phyloP scores from a whole-genome alignment of 163 green algal genomes.

The Volvox carteri region DNA sequence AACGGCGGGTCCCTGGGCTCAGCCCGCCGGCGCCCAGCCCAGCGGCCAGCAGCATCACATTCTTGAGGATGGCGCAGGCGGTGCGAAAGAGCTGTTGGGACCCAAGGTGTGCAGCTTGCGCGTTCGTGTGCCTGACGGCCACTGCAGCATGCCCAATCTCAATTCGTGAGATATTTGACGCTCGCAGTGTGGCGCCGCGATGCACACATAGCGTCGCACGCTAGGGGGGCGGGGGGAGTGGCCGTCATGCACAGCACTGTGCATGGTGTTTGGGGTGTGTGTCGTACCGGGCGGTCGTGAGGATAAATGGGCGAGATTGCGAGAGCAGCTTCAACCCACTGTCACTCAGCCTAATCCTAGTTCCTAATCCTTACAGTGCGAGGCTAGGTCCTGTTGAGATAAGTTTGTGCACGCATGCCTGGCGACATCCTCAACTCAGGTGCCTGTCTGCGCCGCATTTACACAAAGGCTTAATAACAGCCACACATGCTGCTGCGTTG shows the following conservation, averaged over 20 bases:
- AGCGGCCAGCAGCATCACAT: slow-evolving; percentile 12
- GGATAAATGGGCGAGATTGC: slow-evolving; percentile 8
- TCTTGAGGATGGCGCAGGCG: slow-evolving; percentile 9
- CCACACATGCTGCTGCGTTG: too few species aligned
- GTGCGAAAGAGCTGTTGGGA: slow-evolving; percentile 19
- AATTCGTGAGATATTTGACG: slow-evolving; percentile 21
- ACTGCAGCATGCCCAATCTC: slow-evolving; percentile 33
- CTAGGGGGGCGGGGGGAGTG: neutral
- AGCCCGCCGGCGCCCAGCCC: neutral
- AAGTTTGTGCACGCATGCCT: too few species aligned
- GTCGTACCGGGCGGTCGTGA: slow-evolving; percentile 33
- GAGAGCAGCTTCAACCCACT: slow-evolving; percentile 24
- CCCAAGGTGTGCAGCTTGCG: slow-evolving; percentile 26
- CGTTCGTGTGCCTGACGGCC: slow-evolving; percentile 27
- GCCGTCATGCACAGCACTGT: slow-evolving; percentile 10
- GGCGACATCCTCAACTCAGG: too few species aligned
- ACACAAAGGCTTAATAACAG: too few species aligned
- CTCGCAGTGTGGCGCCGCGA: slow-evolving; percentile 16
- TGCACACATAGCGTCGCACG: slow-evolving; percentile 29
- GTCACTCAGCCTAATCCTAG: slow-evolving; percentile 25
- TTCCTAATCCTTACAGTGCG: neutral
- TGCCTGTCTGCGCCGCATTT: too few species aligned
- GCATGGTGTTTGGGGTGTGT: slow-evolving; percentile 24
- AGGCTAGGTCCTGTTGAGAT: neutral
- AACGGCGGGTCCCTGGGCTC: slow-evolving; percentile 14